Conservation (phyloP, 805 yeast genomes). For the Hanseniaspora lindneri region DNA sequence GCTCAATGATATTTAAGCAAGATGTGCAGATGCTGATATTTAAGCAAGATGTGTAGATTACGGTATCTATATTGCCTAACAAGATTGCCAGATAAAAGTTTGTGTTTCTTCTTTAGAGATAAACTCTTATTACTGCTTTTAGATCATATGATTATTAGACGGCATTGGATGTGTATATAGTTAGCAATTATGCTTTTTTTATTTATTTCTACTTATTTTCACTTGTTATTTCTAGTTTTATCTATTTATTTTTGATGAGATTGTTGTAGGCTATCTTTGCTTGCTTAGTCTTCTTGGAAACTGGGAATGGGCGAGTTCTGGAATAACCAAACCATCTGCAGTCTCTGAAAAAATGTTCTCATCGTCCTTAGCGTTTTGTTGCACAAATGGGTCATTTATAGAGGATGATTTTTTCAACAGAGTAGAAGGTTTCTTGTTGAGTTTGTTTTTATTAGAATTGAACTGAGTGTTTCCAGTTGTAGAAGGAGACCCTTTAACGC, state of each 20-base stretch:
- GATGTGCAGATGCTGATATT: too few relatives aligned
- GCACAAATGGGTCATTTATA: too few relatives aligned
- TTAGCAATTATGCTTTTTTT: neutral
- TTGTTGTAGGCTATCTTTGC: too few relatives aligned
- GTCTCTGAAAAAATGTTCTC: conserved; percentile 25
- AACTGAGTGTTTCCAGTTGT: neutral
- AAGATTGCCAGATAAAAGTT: too few relatives aligned
- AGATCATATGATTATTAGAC: neutral
- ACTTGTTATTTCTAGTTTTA: neutral
- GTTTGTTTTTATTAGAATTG: too few relatives aligned
- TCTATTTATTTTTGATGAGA: neutral
- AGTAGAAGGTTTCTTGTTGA: too few relatives aligned
- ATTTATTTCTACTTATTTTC: neutral
- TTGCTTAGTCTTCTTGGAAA: conserved; percentile 1
- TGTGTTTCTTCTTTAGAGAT: too few relatives aligned
- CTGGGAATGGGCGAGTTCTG: conserved; percentile 31
- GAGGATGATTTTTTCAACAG: too few relatives aligned
- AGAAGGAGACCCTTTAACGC: neutral
- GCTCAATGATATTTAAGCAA: too few relatives aligned
- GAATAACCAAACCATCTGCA: conserved; percentile 30
- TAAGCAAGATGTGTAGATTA: too few relatives aligned
- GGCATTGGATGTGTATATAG: neutral
- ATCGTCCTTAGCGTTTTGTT: too few relatives aligned
- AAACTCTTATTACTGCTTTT: neutral
- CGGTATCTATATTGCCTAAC: too few relatives aligned